Evolutionary conservation across 257 asterid genomes (phyloP), one percentile per base, ranked within the genome.

Genomic region (Echium plantagineum): DNA sequence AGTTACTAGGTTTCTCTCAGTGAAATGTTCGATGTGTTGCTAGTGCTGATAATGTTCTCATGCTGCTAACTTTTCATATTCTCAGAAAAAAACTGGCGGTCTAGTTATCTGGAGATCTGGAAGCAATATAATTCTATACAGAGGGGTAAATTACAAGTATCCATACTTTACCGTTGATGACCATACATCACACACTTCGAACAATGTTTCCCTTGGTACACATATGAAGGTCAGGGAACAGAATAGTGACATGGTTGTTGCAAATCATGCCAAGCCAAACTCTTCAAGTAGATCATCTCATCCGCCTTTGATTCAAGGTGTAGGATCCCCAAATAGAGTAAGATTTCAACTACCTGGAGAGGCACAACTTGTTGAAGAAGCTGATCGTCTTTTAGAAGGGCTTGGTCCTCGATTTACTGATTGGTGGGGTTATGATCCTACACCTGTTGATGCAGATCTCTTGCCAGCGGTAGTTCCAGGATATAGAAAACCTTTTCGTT

Each of bases 71-170:
- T 76, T 24, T 74, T 74, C 95, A 49, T 74, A 75, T 24, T 18
- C 75, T 74, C 95, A 93, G 99, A 86, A 69, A 67, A 89, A 86
- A 78, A 86, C 97, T 55, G 99, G 97, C 77, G 99, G 99, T 58
- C 69, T 89, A 62, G 99, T 93, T 70, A 57, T 89, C 71, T 93
- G 99, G 99, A 87, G 99, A 78, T 86, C 97, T 63, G 99, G 99
- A 79, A 72, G 91, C 69, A 83, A 80, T 61, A 81, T 93, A 67
- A 71, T 93, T 73, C 59, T 93, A 71, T 93, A 86, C 79, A 77
- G 99, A 80, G 97, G 99, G 61, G 68, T 85, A 52, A 74, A 80
- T 65, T 93, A 93, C 75, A 85, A 89, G 74, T 93, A 83, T 71
- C 99, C 99, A 6, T 93, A 84, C 79, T 89, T 93, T 78, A n/a